Base-by-base conservation (phyloP, 768 basidiomycete species). In the Butyriboletus loyo region DNA sequence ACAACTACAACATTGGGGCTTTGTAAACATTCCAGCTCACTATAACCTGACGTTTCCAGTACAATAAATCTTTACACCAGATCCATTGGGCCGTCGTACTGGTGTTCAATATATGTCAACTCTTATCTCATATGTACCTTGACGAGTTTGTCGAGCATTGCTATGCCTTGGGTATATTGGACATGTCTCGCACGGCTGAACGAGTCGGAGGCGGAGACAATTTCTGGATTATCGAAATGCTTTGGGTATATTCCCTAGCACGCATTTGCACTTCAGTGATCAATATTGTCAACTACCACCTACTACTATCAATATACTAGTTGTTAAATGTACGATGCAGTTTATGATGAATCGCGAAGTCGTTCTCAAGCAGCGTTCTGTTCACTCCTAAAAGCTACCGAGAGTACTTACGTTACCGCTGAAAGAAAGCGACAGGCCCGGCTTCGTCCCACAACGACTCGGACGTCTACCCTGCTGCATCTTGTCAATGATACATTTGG, bases 91-190 rank as follows among this genome's bases (percentile, higher is more conserved):
- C n/a, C n/a, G n/a, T n/a, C n/a, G n/a, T n/a, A n/a, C n/a, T n/a
- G n/a, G n/a, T n/a, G n/a, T n/a, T n/a, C n/a, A n/a, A n/a, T n/a
- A n/a, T n/a, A n/a, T n/a, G n/a, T n/a, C n/a, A n/a, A n/a, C n/a
- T n/a, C n/a, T n/a, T n/a, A n/a, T n/a, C n/a, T n/a, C n/a, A n/a
- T n/a, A n/a, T n/a, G n/a, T n/a, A n/a, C n/a, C n/a, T n/a, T n/a
- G n/a, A n/a, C n/a, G n/a, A n/a, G n/a, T n/a, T n/a, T n/a, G n/a
- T n/a, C n/a, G n/a, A n/a, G n/a, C n/a, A n/a, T n/a, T n/a, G 55
- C 75, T 24, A 74, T 84, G 69, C 77, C 77, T 56, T 73, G 76
- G 56, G 46, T 66, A 14, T 79, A 83, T 65, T 70, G 79, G 31
- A 52, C 61, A 24, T 69, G 81, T 52, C 69, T 84, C 31, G 62